Conservation (phyloP, 257 asterid genomes). For the Gynochthodes officinalis region DNA sequence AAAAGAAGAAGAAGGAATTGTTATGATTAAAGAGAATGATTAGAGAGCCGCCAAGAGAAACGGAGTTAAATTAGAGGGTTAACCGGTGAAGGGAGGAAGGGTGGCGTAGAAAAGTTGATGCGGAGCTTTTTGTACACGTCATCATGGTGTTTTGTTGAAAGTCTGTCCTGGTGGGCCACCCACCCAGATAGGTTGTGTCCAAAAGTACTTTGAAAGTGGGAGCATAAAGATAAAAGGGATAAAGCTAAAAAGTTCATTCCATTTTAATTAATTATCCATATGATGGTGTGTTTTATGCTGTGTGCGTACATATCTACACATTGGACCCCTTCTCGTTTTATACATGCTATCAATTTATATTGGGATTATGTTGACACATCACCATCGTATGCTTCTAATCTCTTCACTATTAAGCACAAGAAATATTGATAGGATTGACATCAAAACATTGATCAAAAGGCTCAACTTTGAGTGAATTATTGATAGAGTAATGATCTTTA, state of each 20-base stretch:
- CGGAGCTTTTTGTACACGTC: constrained; percentile 66
- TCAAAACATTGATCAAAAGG: too few species aligned
- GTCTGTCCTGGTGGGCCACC: constrained; percentile 24
- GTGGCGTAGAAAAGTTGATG: constrained; percentile 38
- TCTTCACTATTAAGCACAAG: constrained; percentile 23
- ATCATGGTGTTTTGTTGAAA: constrained; percentile 32
- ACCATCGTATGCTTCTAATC: constrained; percentile 20
- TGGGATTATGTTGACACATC: constrained; percentile 33
- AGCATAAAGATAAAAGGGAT: constrained; percentile 45
- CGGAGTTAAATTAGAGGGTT: background rate
- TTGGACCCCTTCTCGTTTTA: background rate
- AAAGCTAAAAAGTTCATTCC: constrained; percentile 33
- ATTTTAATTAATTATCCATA: constrained; percentile 7
- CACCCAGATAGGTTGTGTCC: constrained; percentile 44
- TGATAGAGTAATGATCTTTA: too few species aligned
- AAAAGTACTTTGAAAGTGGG: constrained; percentile 51
- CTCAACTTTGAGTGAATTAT: too few species aligned
- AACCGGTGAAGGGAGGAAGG: background rate
- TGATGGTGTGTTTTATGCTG: background rate
- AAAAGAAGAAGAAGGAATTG: constrained; percentile 3
- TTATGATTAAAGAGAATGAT: constrained; percentile 15
- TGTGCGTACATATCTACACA: background rate
- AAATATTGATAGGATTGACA: too few species aligned
- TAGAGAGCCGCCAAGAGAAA: constrained; percentile 55
- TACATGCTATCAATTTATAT: background rate